Conservation (phyloP, 164 flowering plant species). For the Kingdonia uniflora region DNA sequence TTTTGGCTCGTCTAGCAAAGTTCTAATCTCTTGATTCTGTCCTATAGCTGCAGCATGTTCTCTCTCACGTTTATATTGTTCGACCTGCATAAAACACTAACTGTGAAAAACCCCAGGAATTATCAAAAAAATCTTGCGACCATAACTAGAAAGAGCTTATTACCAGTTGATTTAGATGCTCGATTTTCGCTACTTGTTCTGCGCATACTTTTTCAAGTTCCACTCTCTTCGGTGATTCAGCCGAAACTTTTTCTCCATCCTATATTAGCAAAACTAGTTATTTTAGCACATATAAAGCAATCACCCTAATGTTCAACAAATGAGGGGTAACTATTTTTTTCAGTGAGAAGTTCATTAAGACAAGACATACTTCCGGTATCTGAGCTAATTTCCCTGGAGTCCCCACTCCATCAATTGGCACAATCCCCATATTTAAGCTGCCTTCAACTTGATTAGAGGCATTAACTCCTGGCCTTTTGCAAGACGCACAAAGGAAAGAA, state of each 20-base stretch:
- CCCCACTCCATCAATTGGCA: slow-evolving; percentile 22
- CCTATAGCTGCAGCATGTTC: slow-evolving; percentile 2
- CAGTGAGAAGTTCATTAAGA: neutral
- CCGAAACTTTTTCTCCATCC: slow-evolving; percentile 23
- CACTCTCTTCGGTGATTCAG: slow-evolving; percentile 24
- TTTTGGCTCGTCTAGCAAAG: slow-evolving; percentile 6
- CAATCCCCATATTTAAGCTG: slow-evolving; percentile 39
- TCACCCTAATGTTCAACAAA: too few relatives aligned
- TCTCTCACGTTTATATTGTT: slow-evolving; percentile 34
- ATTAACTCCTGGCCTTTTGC: slow-evolving; percentile 24
- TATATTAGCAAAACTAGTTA: slow-evolving; percentile 12
- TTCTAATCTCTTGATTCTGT: slow-evolving; percentile 13
- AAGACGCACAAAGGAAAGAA: slow-evolving; percentile 48
- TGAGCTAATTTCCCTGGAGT: slow-evolving; percentile 11
- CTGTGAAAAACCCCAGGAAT: too few relatives aligned
- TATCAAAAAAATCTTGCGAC: neutral
- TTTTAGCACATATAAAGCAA: neutral
- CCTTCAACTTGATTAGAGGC: slow-evolving; percentile 28
- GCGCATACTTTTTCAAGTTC: slow-evolving; percentile 59
- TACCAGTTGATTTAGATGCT: slow-evolving; percentile 58
- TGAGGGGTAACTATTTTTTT: too few relatives aligned
- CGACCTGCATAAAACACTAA: slow-evolving; percentile 27
- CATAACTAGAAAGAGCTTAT: slow-evolving; percentile 4
- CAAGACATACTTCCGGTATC: slow-evolving; percentile 19
- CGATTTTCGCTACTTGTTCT: slow-evolving; percentile 72